Percentiles rank a stretch among this genome's conserved stretches.
phyloP scores from a whole-genome alignment of 163 green algal species.

The Scenedesmus sp. region DNA sequence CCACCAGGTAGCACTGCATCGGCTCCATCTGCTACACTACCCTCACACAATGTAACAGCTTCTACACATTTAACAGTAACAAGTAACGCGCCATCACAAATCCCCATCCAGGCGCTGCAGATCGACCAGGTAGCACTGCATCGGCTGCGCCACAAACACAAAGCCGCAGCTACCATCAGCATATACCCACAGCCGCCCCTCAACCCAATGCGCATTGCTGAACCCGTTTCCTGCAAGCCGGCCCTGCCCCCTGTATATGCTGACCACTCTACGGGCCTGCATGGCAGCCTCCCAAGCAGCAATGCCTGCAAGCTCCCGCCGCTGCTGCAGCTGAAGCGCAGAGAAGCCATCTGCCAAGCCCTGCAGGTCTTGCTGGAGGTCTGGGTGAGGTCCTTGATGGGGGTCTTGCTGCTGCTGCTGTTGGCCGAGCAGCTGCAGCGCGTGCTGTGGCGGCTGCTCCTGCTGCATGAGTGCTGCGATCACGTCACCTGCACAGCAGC shows the following conservation, averaged over 20 bases:
- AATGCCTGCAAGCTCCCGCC: background rate
- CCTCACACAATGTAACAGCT: too few species aligned
- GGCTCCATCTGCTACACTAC: too few species aligned
- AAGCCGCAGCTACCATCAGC: constrained; percentile 50
- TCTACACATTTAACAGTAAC: too few species aligned
- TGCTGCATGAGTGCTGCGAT: constrained; percentile 27
- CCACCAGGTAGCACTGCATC: background rate
- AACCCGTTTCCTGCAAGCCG: constrained; percentile 43
- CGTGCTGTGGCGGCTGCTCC: background rate
- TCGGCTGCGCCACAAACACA: constrained; percentile 19
- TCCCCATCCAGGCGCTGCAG: constrained; percentile 28
- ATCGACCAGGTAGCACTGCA: constrained; percentile 12
- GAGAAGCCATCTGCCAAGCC: background rate
- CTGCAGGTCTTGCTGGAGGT: background rate
- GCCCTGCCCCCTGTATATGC: constrained; percentile 25
- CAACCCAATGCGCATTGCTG: constrained; percentile 30
- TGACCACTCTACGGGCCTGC: constrained; percentile 14
- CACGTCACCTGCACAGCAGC: background rate
- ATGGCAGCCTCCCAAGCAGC: constrained; percentile 2
- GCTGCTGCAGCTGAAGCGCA: background rate
- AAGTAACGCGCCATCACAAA: too few species aligned
- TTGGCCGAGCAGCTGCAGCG: background rate
- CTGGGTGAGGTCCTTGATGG: too few species aligned
- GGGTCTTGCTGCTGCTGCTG: constrained; percentile 11
- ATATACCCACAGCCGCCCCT: constrained; percentile 49